Conservation (phyloP, 2,329 filamentous ascomycete species). For the Monosporascus sp. region DNA sequence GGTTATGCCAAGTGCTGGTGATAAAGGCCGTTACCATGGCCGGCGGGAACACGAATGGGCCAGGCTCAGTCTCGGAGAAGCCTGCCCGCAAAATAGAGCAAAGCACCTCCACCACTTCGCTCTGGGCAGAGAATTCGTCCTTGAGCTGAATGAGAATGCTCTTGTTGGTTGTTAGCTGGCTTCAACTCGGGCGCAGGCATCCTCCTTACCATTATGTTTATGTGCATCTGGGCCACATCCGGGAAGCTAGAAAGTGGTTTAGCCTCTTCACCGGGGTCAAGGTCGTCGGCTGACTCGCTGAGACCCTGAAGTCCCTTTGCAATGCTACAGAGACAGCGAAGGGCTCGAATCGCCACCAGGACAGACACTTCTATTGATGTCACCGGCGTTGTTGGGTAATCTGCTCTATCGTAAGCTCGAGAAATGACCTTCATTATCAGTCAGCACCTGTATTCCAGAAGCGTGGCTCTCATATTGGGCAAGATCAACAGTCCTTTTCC, state of each 20-base stretch:
- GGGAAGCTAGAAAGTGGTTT: constrained; percentile 1
- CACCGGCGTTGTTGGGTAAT: constrained; percentile 18
- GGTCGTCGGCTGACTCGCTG: constrained; percentile 60
- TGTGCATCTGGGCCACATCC: constrained; percentile 34
- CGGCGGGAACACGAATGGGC: constrained; percentile 71
- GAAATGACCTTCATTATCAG: constrained; percentile 17
- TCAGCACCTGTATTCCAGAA: constrained; percentile 16
- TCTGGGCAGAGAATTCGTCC: constrained; percentile 49
- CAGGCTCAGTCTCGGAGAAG: constrained; percentile 68
- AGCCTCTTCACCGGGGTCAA: constrained; percentile 47
- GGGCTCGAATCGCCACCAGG: constrained; percentile 47
- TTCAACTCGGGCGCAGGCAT: constrained; percentile 42
- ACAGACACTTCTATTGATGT: constrained; percentile 37
- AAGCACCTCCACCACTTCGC: constrained; percentile 66
- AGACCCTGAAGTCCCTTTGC: constrained; percentile 68
- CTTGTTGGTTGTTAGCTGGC: constrained; percentile 28
- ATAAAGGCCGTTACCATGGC: constrained; percentile 63
- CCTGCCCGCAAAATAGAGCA: constrained; percentile 69
- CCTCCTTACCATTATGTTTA: constrained; percentile 40
- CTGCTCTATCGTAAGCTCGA: constrained; percentile 22
- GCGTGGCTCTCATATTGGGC: too few relatives aligned
- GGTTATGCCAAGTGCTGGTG: constrained; percentile 51
- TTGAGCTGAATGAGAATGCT: constrained; percentile 34
- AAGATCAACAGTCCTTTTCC: too few relatives aligned
- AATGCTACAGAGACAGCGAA: constrained; percentile 65